phyloP scores from a whole-genome alignment of 306 rosid genomes.

The Astragalus membranaceus region DNA sequence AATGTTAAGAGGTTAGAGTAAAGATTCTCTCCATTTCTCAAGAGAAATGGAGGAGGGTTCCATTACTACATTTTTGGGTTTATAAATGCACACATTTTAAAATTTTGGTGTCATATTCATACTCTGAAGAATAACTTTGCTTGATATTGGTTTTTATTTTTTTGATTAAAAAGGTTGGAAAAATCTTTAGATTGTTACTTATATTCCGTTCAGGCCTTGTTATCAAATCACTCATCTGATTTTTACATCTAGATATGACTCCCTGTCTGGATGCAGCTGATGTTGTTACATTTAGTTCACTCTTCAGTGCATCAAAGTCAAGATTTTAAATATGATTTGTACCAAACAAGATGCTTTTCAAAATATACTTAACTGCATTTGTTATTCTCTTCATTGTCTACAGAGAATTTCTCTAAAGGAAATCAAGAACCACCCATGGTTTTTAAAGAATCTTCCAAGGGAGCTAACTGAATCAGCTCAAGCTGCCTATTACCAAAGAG shows the following conservation, averaged over 20 bases:
- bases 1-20: not conserved
- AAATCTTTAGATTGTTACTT: not conserved
- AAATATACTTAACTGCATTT: constrained; percentile 9
- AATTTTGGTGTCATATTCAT: not conserved
- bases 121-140: not conserved
- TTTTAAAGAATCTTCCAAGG: constrained; percentile 79
- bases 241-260: not conserved
- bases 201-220: not conserved
- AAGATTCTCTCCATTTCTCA: too few relatives aligned
- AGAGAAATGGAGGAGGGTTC: too few relatives aligned
- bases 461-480: constrained; percentile 74
- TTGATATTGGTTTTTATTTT: not conserved
- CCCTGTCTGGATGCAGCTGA: not conserved
- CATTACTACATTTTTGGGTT: too few relatives aligned
- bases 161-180: not conserved
- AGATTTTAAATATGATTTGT: not conserved
- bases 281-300: not conserved
- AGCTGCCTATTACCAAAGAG: constrained; percentile 58
- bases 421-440: constrained; percentile 82
- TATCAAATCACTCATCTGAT: not conserved
- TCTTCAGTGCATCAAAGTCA: not conserved
- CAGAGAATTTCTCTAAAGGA: constrained; percentile 73
- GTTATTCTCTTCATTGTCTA: constrained; percentile 2
- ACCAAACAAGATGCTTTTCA: not conserved
- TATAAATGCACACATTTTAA: not conserved